phyloP scores from a whole-genome alignment of 768 basidiomycete genomes.

The Lentinula aciculospora region DNA sequence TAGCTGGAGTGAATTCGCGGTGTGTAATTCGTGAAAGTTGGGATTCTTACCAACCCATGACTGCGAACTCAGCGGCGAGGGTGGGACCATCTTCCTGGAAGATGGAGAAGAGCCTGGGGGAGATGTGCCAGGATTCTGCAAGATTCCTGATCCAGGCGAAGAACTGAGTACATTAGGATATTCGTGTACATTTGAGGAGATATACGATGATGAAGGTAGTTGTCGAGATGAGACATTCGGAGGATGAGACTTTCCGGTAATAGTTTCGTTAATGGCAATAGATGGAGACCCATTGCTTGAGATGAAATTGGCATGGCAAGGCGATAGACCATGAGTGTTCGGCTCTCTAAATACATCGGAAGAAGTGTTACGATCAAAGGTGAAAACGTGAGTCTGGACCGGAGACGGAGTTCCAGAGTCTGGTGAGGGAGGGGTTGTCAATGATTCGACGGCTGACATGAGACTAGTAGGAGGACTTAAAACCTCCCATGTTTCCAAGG shows the following conservation, averaged over 20 bases:
- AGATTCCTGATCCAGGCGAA: neutral
- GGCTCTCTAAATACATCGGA: conserved; percentile 17
- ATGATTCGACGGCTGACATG: conserved; percentile 21
- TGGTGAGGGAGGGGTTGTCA: conserved; percentile 6
- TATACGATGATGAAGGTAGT: neutral
- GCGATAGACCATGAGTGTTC: conserved; percentile 14
- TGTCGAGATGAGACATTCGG: neutral
- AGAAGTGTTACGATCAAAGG: conserved; percentile 4
- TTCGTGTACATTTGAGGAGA: neutral
- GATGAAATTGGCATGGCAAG: neutral
- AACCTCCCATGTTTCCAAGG: conserved; percentile 43
- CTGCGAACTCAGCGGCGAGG: neutral
- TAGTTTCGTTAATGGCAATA: neutral
- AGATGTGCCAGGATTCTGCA: neutral
- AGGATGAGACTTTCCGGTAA: neutral
- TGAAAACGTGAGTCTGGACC: neutral
- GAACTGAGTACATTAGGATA: neutral
- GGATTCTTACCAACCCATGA: neutral
- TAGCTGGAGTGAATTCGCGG: conserved; percentile 17
- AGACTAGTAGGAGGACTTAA: conserved; percentile 23
- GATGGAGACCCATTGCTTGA: too few species aligned
- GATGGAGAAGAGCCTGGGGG: neutral
- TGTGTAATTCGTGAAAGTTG: neutral
- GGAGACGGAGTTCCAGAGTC: conserved; percentile 12
- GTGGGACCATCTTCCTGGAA: neutral